Evolutionary conservation across 1,284 basidiomycete species (phyloP).

Genomic region (Ceratobasidium sp.): DNA sequence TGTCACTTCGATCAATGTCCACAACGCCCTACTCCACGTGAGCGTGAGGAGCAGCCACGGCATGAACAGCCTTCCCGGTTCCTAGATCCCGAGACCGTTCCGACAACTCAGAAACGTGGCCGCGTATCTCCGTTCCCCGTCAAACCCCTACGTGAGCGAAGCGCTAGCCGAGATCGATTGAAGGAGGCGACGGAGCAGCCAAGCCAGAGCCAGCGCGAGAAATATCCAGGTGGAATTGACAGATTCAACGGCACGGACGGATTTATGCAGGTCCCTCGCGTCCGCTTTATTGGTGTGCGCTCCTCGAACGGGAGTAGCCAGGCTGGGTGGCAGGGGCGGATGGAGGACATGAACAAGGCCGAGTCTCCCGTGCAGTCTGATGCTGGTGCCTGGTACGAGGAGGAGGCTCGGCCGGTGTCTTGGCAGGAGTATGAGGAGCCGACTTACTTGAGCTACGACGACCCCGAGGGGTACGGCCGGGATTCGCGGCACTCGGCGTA

Average conservation of each 20-base stretch:
- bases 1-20: slow-evolving; percentile 21
- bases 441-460: neutral
- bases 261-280: slow-evolving; percentile 13
- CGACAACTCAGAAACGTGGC: slow-evolving; percentile 18
- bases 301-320: slow-evolving; percentile 33
- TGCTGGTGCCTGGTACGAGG: slow-evolving; percentile 4
- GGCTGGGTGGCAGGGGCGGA: slow-evolving; percentile 32
- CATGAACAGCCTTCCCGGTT: slow-evolving; percentile 22
- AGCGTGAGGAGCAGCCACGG: neutral
- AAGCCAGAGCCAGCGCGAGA: slow-evolving; percentile 11
- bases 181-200: slow-evolving; percentile 5
- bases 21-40: slow-evolving; percentile 28
- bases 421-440: slow-evolving; percentile 25
- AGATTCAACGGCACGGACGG: neutral
- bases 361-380: neutral
- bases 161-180: neutral
- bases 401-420: slow-evolving; percentile 19
- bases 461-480: neutral
- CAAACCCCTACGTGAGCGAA: slow-evolving; percentile 1
- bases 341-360: slow-evolving; percentile 15
- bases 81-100: slow-evolving; percentile 20
- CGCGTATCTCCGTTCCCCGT: slow-evolving; percentile 26
- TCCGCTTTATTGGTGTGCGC: slow-evolving; percentile 32
- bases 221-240: slow-evolving; percentile 24
- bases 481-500: slow-evolving; percentile 9